A percentile compares a stretch with the other conserved stretches of the same genome.
Evolutionary conservation across 2,329 filamentous ascomycete species (phyloP).

Genomic region (Berkeleyomyces rouxiae): DNA sequence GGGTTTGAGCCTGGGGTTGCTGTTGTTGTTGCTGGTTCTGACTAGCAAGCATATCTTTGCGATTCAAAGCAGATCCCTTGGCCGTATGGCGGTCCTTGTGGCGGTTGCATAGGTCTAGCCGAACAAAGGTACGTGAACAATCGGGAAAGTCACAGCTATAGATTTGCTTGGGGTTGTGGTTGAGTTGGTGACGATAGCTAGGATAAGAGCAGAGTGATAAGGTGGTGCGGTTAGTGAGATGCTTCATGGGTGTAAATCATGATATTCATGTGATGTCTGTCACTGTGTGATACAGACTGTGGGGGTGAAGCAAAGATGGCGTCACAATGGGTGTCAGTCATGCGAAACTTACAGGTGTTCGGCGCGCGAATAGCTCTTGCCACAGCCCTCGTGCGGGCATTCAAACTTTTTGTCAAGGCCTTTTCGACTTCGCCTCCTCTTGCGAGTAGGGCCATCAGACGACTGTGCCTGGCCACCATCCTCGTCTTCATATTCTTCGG

Average conservation of each 20-base stretch:
- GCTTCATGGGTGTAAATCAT: neutral
- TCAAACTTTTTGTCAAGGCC: conserved; percentile 67
- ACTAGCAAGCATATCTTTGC: conserved; percentile 37
- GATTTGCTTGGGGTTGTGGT: conserved; percentile 90
- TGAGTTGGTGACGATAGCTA: conserved; percentile 78
- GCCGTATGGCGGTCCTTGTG: conserved; percentile 69
- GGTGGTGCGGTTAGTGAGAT: neutral
- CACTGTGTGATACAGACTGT: conserved; percentile 12
- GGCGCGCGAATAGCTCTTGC: conserved; percentile 89
- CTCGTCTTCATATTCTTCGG: conserved; percentile 25
- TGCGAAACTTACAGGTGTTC: conserved; percentile 62
- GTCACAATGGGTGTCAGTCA: neutral
- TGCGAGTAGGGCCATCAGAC: conserved; percentile 36
- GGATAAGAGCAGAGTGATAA: neutral
- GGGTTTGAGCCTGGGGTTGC: neutral
- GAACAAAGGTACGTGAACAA: conserved; percentile 79
- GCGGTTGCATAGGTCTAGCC: conserved; percentile 78
- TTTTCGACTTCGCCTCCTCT: conserved; percentile 57
- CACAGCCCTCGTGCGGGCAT: conserved; percentile 73
- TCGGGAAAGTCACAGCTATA: conserved; percentile 87
- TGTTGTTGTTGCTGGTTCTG: conserved; percentile 17
- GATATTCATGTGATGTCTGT: neutral
- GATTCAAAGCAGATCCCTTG: conserved; percentile 58
- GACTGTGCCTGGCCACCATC: conserved; percentile 25
- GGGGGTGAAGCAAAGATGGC: neutral